Base-by-base conservation (phyloP, 139 green algal species). In the Chlamydomonas incerta region DNA sequence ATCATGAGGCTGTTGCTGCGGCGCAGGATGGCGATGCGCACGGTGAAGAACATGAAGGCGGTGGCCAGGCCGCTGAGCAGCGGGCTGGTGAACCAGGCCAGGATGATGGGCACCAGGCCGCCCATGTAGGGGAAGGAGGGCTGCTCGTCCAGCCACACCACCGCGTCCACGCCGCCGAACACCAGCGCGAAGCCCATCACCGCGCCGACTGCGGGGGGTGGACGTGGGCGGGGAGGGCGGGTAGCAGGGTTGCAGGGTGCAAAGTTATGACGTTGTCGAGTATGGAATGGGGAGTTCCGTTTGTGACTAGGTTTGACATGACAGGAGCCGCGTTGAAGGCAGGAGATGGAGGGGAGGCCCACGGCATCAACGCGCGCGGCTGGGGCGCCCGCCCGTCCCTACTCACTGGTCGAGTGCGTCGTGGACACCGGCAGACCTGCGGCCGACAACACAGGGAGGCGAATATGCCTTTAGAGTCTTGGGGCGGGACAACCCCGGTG, bases 11-110 rank as follows among this genome's bases (percentile, higher is more conserved):
- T 83, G 67, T 90, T 88, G 57, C 88, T 35, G 50, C 84, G 72
- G 13, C 90, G 74, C 60, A 95, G 87, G 35, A 94, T 83, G n/a
- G 58, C 14, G 1, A 52, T 66, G 21, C 89, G 69, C 14, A 89
- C 55, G 10, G 87, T 15, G 10, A 77, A 58, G 85, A 94, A 94
- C 50, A 91, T 60, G 5, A 85, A 4, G 0, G 74, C 71, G 0
- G 91, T 41, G 24, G 73, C 66, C 0, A 71, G 2, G 11, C 84
- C 92, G 1, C 90, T 90, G 47, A 93, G 65, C 50, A 94, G 80
- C n/a, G 93, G 93, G 47, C 88, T 88, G 31, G 93, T 85, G 72
- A 96, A 87, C 77, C 77, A 83, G n/a, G 75, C 75, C 14, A 82
- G 35, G 5, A 88, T 11, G 65, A 85, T 65, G 58, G 73, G 77